Evolutionary conservation across 306 rosid genomes (phyloP).

Genomic region (Adenanthera pavonina): DNA sequence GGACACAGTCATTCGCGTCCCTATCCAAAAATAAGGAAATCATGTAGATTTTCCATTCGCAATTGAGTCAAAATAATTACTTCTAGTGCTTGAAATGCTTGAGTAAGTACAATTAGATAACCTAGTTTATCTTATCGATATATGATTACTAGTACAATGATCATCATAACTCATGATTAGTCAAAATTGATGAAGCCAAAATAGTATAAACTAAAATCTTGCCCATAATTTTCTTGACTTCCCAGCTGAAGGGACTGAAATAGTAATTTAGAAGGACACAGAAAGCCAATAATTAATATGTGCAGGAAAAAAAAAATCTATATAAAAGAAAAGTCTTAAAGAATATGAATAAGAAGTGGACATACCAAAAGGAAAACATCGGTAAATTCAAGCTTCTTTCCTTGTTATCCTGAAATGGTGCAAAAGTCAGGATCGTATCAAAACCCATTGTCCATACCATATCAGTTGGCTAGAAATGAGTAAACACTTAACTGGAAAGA

Average conservation of each 20-base stretch:
- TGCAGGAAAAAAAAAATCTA: neutral
- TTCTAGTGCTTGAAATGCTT: conserved; percentile 19
- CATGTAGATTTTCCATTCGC: neutral
- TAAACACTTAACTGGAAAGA: neutral
- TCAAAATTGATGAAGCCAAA: conserved; percentile 37
- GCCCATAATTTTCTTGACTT: conserved; percentile 35
- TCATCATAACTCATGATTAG: neutral
- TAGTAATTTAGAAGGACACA: neutral
- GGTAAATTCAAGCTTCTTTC: conserved; percentile 75
- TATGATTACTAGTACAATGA: conserved; percentile 15
- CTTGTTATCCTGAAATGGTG: conserved; percentile 77
- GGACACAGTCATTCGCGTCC: neutral
- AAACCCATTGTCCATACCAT: conserved; percentile 9
- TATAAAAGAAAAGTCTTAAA: conserved; percentile 1
- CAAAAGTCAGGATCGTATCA: conserved; percentile 30
- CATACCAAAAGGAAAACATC: conserved; percentile 45
- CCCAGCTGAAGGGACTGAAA: conserved; percentile 42
- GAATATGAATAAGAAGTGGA: conserved; percentile 28
- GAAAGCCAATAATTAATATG: neutral
- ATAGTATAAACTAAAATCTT: conserved; percentile 36
- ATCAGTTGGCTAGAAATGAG: neutral
- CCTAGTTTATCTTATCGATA: conserved; percentile 39
- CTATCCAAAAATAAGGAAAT: neutral
- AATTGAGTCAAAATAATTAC: conserved; percentile 5
- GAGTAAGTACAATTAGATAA: conserved; percentile 20